Percentiles rank a stretch among this genome's conserved stretches.
phyloP scores from a whole-genome alignment of 495 filamentous ascomycete species.

The Rostrohypoxylon terebratum region DNA sequence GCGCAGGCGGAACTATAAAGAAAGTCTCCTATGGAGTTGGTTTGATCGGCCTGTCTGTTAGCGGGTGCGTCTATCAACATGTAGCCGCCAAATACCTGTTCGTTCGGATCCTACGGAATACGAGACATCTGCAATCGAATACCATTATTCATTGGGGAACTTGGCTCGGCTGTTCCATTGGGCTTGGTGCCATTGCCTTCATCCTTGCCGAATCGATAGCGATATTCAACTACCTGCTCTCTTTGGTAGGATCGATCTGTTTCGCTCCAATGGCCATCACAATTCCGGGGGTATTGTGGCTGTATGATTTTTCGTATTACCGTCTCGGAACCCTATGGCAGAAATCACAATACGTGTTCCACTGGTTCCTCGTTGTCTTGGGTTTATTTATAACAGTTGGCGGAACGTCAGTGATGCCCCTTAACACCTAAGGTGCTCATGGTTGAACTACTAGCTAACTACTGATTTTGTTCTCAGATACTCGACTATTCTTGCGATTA shows the following conservation, averaged over 20 bases:
- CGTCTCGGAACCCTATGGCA: slow-evolving; percentile 22
- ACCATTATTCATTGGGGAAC: slow-evolving; percentile 49
- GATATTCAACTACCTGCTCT: slow-evolving; percentile 53
- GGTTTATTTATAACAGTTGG: slow-evolving; percentile 56
- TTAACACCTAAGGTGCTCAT: not conserved
- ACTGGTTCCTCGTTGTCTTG: slow-evolving; percentile 51
- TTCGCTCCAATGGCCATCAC: slow-evolving; percentile 50
- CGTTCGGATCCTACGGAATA: slow-evolving; percentile 52
- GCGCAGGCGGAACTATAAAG: slow-evolving; percentile 52
- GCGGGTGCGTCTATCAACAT: slow-evolving; percentile 37
- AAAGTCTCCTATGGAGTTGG: slow-evolving; percentile 53
- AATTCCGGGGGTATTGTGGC: slow-evolving; percentile 33
- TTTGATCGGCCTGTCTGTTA: slow-evolving; percentile 44
- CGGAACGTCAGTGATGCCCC: slow-evolving; percentile 45
- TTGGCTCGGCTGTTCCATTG: slow-evolving; percentile 50
- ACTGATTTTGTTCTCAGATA: slow-evolving; percentile 31
- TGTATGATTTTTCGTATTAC: slow-evolving; percentile 33
- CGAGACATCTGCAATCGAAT: slow-evolving; percentile 52
- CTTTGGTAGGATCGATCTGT: slow-evolving; percentile 45
- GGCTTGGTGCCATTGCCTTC: slow-evolving; percentile 43
- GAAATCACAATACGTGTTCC: slow-evolving; percentile 27
- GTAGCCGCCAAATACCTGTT: slow-evolving; percentile 53
- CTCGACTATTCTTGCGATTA: slow-evolving; percentile 55
- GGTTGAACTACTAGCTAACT: not conserved
- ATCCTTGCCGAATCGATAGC: slow-evolving; percentile 52